Base-by-base conservation (phyloP, 2,329 filamentous ascomycete genomes). In the Penicillium sp. region DNA sequence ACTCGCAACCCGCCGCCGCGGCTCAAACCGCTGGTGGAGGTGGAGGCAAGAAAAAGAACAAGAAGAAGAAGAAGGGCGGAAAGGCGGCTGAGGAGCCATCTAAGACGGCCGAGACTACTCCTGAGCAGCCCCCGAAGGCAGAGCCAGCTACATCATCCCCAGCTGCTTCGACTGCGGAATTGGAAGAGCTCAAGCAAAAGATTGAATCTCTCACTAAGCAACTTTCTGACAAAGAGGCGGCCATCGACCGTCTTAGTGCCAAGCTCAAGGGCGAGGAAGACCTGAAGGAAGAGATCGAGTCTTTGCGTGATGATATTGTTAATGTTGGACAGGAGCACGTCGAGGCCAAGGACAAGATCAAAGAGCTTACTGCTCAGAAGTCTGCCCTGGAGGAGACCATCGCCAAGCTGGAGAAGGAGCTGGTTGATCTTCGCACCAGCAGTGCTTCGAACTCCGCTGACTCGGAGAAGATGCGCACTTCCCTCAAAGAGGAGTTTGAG, bases 231-330 rank as follows among this genome's bases (percentile, higher is more conserved):
- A 93, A 92, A 68, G 88, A 93, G 62, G 80, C 81, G 1, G 86
- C 87, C 39, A 92, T 97, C 52, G 86, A 91, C 53, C 83, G 82
- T 14, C 79, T 97, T 5, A 84, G 85, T 26, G 83, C 85, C 55
- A 88, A 89, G 72, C 80, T 91, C 69, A 90, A 88, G 16, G 90
- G 95, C 55, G 84, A 88, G 67, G 91, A 93, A 53, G 88, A 88
- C 21, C 79, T 96, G 44, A 83, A 85, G 26, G 93, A 96, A 67
- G 93, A 98, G 75, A 90, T 97, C 57, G 92, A 96, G 67, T 87
- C 85, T 3, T 78, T 98, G 59, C 86, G 89, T 50, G 91, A 96
- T 55, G 90, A 93, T 62, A 78, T 98, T 8, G 77, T 93, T 44
- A 82, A 86, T 49, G 86, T 96, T 60, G 92, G 92, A 10, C 86